A percentile compares a stretch with the other conserved stretches of the same genome.
phyloP scores from a whole-genome alignment of 2,329 filamentous ascomycete species.

The Colletotrichum navitas region DNA sequence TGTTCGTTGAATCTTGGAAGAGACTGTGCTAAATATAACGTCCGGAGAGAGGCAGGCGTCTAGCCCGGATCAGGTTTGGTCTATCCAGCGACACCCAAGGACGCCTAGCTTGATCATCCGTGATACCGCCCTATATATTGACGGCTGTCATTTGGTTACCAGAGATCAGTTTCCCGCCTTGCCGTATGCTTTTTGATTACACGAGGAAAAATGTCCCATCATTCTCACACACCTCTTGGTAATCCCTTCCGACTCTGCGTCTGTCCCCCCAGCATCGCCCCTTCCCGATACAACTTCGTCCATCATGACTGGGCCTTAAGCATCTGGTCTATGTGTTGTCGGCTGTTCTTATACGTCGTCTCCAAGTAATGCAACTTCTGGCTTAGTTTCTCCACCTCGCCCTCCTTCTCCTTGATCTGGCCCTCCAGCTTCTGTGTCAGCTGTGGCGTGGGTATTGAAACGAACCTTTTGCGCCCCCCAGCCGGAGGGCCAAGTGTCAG shows the following conservation, averaged over 20 bases:
- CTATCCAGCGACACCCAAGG: neutral
- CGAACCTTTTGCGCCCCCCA: constrained; percentile 76
- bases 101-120: neutral
- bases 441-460: constrained; percentile 78
- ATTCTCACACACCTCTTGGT: neutral
- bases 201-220: neutral
- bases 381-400: constrained; percentile 83
- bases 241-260: no score
- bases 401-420: constrained; percentile 81
- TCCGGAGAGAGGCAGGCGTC: neutral
- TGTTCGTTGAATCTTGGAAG: neutral
- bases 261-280: neutral
- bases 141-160: neutral
- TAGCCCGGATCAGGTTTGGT: neutral
- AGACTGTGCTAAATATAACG: neutral
- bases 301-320: constrained; percentile 58
- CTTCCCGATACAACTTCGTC: neutral
- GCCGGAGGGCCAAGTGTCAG: constrained; percentile 14
- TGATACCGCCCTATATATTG: neutral
- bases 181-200: neutral
- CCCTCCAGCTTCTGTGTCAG: constrained; percentile 81
- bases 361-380: constrained; percentile 95
- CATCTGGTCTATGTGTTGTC: constrained; percentile 90
- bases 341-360: constrained; percentile 94
- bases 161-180: neutral